Evolutionary conservation across 495 filamentous ascomycete species (phyloP), one percentile per base, ranked within the genome.

Genomic region (Aspergillus conjunctus): DNA sequence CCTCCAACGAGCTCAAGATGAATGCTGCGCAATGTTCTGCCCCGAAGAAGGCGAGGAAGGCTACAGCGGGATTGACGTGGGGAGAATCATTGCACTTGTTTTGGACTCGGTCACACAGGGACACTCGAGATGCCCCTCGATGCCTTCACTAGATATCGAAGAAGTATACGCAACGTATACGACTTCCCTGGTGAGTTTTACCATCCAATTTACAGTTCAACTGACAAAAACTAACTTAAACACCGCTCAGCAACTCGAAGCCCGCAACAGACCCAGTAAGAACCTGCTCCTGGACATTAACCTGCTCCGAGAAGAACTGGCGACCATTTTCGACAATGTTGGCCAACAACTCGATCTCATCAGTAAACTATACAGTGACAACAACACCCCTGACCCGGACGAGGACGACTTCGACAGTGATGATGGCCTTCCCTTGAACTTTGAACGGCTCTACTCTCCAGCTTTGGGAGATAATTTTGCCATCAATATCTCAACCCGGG

Each of bases 161-260:
- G 59, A 61, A 32, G 17, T 61, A 31, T 61, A 61, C 39, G 43
- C 26, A 7, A 61, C 59, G 4, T 61, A 61, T 33, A 56, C 59
- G 7, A 61, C 20, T 7, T 34, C 54, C 18, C 39, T 61, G 52
- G 58, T 61, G 20, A 26, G 51, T 51, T 22, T 41, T 4, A 44
- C 46, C 50, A 11, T 49, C 5, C 43, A 20, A 53, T 8, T 15
- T 5, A n/a, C 3, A 31, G 0, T 18, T 1, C n/a, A 43, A 1
- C 5, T 33, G 7, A n/a, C 2, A 34, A 0, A 37, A 15, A 30
- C 31, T 44, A 31, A 34, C 32, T 49, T 39, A 7, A n/a, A n/a
- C 15, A 9, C 14, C n/a, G 14, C 41, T 22, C 50, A 61, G 58
- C 59, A 61, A 56, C 59, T 61, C 18, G 10, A 61, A 56, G 59